Base-by-base conservation (phyloP, 2,329 filamentous ascomycete genomes). In the Fusarium vanettenii region DNA sequence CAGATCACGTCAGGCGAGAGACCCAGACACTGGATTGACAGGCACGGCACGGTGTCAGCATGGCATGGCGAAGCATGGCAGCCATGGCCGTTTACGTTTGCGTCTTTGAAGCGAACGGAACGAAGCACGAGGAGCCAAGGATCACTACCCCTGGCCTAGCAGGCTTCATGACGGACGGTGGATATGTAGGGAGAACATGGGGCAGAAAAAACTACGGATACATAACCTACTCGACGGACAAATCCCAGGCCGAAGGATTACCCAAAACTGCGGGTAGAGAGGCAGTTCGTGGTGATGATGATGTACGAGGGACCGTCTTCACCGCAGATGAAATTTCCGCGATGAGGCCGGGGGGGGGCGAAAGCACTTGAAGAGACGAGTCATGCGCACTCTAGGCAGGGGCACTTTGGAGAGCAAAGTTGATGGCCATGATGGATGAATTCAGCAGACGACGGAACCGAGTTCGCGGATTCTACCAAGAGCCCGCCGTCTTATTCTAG, bases 271-370 rank as follows among this genome's bases (percentile, higher is more conserved):
- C 59, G 57, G 70, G 27, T 31, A 13, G n/a, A 13, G 25, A 57
- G 16, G 37, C 20, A 45, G 50, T 11, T 31, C 9, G 25, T 64
- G 25, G 64, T 63, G 55, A 74, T 69, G 68, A 69, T 29, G 59
- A 70, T 72, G 45, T 22, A 43, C 67, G 39, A 66, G 63, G 35
- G 35, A 25, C 65, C 56, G 39, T 55, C 22, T 57, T 63, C 35
- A 63, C 72, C 68, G 37, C 56, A 56, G n/a, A 27, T 37, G 63
- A 67, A 75, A 75, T 75, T 64, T 75, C 72, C 66, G 69, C 33
- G 41, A 48, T 63, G 70, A 45, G 8, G 39, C 64, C 61, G 37
- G 41, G 20, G 35, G 39, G 16, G 25, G 35, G n/a, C 18, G 48
- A 27, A 52, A 52, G 29, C 22, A 11, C 16, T 59, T 62, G 39